Evolutionary conservation across 164 flowering plant genomes (phyloP).

Genomic region (Cinnamomum chago): DNA sequence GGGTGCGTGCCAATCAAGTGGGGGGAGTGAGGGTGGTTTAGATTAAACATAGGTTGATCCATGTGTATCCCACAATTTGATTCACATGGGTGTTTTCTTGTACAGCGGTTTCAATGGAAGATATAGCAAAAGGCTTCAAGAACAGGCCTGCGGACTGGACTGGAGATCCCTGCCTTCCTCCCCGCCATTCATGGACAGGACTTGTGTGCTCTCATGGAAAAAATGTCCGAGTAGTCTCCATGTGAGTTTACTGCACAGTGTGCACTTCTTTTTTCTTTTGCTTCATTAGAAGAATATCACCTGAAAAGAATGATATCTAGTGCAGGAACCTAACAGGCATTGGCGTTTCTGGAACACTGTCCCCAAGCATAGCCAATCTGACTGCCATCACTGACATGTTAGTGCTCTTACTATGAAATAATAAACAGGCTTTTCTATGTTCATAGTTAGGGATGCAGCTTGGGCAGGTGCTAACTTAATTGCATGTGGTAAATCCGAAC

Average conservation of each 20-base stretch:
- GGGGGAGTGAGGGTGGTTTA: too few relatives aligned
- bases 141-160: slow-evolving; percentile 79
- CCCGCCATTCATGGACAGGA: slow-evolving; percentile 72
- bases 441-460: too few relatives aligned
- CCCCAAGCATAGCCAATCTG: slow-evolving; percentile 48
- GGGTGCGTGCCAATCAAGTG: too few relatives aligned
- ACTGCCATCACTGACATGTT: slow-evolving; percentile 63
- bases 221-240: slow-evolving; percentile 34
- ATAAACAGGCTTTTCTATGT: background rate
- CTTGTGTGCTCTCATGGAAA: slow-evolving; percentile 49
- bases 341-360: slow-evolving; percentile 53
- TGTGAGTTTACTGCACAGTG: slow-evolving; percentile 46
- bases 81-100: background rate
- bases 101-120: slow-evolving; percentile 64
- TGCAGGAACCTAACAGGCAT: slow-evolving; percentile 55
- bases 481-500: too few relatives aligned
- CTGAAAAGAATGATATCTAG: background rate
- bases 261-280: background rate
- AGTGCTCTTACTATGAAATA: slow-evolving; percentile 18
- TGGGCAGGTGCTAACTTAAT: too few relatives aligned
- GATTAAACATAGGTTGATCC: too few relatives aligned
- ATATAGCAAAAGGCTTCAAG: slow-evolving; percentile 42
- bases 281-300: background rate
- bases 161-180: slow-evolving; percentile 93
- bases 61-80: background rate